A percentile compares a stretch with the other conserved stretches of the same genome.
Evolutionary conservation across 2,329 filamentous ascomycete genomes (phyloP).

Genomic region (Venturia aucupariae): DNA sequence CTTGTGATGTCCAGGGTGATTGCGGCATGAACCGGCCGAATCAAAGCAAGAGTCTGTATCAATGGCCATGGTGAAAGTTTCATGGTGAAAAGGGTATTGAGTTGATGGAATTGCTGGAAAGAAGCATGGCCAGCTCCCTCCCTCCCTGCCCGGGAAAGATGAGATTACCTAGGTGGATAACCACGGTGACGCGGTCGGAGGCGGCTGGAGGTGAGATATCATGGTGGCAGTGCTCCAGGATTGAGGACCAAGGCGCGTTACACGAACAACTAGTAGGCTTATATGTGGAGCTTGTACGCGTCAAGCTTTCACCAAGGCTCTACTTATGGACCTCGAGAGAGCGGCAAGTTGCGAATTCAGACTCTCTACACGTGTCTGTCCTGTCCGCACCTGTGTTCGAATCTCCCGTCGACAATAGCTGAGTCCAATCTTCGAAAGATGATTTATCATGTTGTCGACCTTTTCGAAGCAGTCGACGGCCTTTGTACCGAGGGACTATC

Average conservation of each 20-base stretch:
- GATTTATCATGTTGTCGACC: no score
- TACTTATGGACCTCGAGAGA: background rate
- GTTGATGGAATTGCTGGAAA: background rate
- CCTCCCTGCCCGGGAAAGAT: no score
- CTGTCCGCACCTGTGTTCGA: no score
- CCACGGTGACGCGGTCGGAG: background rate
- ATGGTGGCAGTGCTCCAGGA: background rate
- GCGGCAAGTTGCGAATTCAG: background rate
- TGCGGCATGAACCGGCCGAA: conserved; percentile 8
- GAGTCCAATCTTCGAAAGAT: no score
- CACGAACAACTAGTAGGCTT: background rate
- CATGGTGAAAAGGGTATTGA: background rate
- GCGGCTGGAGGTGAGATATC: background rate
- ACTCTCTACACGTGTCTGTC: no score
- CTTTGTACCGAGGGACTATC: no score
- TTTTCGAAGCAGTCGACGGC: no score
- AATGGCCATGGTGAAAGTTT: background rate
- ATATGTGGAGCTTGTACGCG: background rate
- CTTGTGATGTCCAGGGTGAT: conserved; percentile 11
- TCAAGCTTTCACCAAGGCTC: background rate
- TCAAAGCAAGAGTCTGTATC: background rate
- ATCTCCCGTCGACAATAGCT: no score
- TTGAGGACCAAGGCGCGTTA: background rate
- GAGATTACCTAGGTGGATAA: background rate
- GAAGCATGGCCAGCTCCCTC: background rate